Evolutionary conservation across 2,329 filamentous ascomycete species (phyloP), one percentile per base, ranked within the genome.

Genomic region (Zymoseptoria pseudotritici): DNA sequence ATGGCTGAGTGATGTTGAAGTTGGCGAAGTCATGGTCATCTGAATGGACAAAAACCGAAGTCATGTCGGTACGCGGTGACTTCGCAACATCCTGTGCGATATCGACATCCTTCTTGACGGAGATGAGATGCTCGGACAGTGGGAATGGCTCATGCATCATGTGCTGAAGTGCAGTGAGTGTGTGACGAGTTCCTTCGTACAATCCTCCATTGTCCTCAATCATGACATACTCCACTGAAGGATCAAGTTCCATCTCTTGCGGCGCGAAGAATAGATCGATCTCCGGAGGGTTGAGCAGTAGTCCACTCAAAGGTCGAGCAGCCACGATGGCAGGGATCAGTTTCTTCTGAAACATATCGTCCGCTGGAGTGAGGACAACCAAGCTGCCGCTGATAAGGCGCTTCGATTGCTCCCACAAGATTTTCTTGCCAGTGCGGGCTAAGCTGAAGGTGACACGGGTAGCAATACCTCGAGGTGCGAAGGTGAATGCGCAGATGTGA

Each of bases 101-200:
- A 0, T 77, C 68, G 2, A 85, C 74, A 0, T 77, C 65, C 2
- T 72, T 72, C 49, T 82, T 70, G 0, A 78, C 76, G 0, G 77
- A 63, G 1, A 87, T 80, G 0, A 90, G 72, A 66, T 90, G 84
- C 54, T 87, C 82, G 52, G 82, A 79, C 1, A 90, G 74, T 0
- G 82, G 78, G n/a, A 87, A 87, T 4, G 46, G 60, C 73, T 89
- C 86, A 62, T 72, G 71, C 59, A 74, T 80, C 74, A 82, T 71
- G 74, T 85, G 79, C 76, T 96, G 90, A 1, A 96, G 74, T 0
- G 88, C 87, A 13, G 83, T 77, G 70, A 97, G 79, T 0, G 86
- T 87, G 70, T 96, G 85, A 0, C 89, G 82, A 46, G 84, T 80
- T 0, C 89, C 84, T 72, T 97, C 92, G 63, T 85, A 96, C 70